Evolutionary conservation across 164 flowering plant genomes (phyloP).

Genomic region (Macadamia integrifolia): DNA sequence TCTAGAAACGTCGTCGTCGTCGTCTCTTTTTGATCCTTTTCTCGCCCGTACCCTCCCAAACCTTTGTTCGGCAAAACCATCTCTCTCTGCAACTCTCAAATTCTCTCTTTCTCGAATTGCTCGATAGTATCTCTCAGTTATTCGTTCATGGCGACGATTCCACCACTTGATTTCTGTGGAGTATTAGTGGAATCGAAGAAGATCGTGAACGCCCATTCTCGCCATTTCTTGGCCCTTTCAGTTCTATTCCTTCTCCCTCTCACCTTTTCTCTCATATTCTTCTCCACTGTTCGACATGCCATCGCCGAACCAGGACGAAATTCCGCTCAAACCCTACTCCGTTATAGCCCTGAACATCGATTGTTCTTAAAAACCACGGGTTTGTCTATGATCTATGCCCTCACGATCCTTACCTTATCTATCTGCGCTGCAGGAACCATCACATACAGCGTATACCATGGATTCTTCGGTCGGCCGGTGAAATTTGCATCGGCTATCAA

Average conservation of each 20-base stretch:
- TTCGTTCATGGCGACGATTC: conserved; percentile 7
- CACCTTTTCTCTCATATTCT: conserved; percentile 37
- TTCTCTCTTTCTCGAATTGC: not conserved
- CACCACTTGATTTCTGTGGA: conserved; percentile 17
- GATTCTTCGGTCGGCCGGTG: conserved; percentile 73
- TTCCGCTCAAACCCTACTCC: conserved; percentile 18
- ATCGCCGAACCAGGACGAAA: not conserved
- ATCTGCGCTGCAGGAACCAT: conserved; percentile 44
- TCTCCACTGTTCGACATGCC: conserved; percentile 22
- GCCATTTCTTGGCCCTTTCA: conserved; percentile 71
- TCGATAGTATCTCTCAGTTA: not conserved
- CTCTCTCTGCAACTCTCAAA: not conserved
- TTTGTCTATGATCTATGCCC: conserved; percentile 19
- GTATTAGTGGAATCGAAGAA: conserved; percentile 46
- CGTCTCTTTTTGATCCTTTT: not conserved
- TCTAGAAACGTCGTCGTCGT: too few species aligned
- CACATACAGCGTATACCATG: conserved; percentile 52
- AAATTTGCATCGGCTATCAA: conserved; percentile 38
- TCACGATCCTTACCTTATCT: conserved; percentile 24
- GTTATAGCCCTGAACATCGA: conserved; percentile 7
- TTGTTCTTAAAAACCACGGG: not conserved
- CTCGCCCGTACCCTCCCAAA: not conserved
- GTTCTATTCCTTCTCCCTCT: conserved; percentile 67
- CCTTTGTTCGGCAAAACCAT: not conserved
- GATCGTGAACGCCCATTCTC: conserved; percentile 59